phyloP scores from a whole-genome alignment of 257 asterid species.

The Salvia splendens region DNA sequence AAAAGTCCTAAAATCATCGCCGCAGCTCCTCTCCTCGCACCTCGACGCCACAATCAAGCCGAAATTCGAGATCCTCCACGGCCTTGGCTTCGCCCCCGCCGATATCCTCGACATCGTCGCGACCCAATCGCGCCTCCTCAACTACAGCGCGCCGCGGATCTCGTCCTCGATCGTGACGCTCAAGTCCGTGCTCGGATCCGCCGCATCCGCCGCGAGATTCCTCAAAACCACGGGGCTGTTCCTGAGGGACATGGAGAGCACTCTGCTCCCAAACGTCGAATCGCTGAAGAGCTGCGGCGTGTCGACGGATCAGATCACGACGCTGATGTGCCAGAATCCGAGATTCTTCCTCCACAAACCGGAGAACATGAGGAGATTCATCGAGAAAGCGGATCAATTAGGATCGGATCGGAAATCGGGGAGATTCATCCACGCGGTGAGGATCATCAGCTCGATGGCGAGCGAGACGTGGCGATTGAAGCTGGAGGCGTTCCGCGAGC shows the following conservation, averaged over 20 bases:
- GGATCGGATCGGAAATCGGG: conserved; percentile 22
- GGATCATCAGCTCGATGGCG: conserved; percentile 29
- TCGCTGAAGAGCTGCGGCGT: conserved; percentile 45
- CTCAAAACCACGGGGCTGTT: conserved; percentile 23
- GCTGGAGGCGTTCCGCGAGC: conserved; percentile 18
- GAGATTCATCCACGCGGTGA: conserved; percentile 22
- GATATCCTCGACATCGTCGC: conserved; percentile 37
- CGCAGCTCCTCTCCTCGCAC: conserved; percentile 24
- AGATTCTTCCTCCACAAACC: conserved; percentile 38
- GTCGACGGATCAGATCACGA: conserved; percentile 17
- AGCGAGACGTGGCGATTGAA: conserved; percentile 28
- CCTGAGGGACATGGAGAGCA: conserved; percentile 33
- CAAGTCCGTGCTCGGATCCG: conserved; percentile 34
- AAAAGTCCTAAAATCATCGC: conserved; percentile 19
- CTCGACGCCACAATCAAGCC: conserved; percentile 43
- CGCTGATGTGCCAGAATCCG: conserved; percentile 10
- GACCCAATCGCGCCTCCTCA: conserved; percentile 20
- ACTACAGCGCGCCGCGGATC: conserved; percentile 22
- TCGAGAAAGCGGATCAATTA: conserved; percentile 34
- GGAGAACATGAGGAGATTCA: conserved; percentile 30
- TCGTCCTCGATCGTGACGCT: conserved; percentile 33
- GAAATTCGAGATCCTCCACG: conserved; percentile 37
- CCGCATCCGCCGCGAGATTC: conserved; percentile 30
- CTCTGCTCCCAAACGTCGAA: conserved; percentile 39
- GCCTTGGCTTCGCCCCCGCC: conserved; percentile 32